These are phyloP conservation scores for Helianthus tuberosus DNA, from an alignment of 129 eudicot species.

Conservation along the genomic window DNA sequence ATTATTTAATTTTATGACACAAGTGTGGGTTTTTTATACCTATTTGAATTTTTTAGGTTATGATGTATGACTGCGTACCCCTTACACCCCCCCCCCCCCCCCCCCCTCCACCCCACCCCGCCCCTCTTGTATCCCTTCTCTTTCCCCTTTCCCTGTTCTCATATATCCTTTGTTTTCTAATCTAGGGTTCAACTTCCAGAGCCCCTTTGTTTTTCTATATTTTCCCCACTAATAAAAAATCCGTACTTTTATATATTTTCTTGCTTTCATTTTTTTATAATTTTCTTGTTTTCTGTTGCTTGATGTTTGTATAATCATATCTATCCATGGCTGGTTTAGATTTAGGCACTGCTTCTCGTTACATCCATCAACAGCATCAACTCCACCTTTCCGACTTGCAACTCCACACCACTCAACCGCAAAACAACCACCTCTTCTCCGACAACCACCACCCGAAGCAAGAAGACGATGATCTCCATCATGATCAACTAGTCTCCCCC, in stretches of 20 bases:
- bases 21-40: background rate
- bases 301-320: slow-evolving; percentile 39
- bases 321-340: slow-evolving; percentile 49
- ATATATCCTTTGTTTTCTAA: slow-evolving; percentile 41
- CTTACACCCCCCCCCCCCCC: background rate
- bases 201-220: slow-evolving; percentile 47
- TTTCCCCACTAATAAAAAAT: slow-evolving; percentile 28
- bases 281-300: slow-evolving; percentile 58
- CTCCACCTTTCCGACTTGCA: slow-evolving; percentile 47
- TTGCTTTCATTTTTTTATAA: slow-evolving; percentile 39
- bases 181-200: slow-evolving; percentile 52
- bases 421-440: slow-evolving; percentile 37
- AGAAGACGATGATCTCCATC: slow-evolving; percentile 19
- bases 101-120: too few species aligned
- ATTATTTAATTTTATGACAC: slow-evolving; percentile 2
- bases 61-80: slow-evolving; percentile 17
- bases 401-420: slow-evolving; percentile 40
- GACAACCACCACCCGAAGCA: slow-evolving; percentile 34
- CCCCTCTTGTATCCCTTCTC: too few species aligned
- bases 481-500: slow-evolving; percentile 25
- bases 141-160: slow-evolving; percentile 37
- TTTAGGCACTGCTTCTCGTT: slow-evolving; percentile 50
- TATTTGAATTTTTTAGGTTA: slow-evolving; percentile 11
- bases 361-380: slow-evolving; percentile 30
- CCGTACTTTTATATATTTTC: slow-evolving; percentile 33